Percentiles rank a stretch among this genome's conserved stretches.
These are phyloP conservation scores for Umbelopsis sp. DNA, from an alignment of 192 early-diverging fungal species.

Conservation along the genomic window DNA sequence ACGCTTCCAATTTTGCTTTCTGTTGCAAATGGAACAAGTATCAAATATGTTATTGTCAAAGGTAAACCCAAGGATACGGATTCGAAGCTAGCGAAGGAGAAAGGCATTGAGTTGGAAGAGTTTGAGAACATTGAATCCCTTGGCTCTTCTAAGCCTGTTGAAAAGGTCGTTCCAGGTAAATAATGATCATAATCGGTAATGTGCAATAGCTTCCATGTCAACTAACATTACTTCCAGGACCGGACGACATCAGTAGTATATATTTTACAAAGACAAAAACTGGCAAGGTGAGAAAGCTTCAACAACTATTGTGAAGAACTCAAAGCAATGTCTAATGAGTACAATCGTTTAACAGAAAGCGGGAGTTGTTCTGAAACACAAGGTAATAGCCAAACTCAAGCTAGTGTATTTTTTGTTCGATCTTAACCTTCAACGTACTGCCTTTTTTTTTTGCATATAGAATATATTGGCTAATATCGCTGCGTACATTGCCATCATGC, in stretches of 20 bases:
- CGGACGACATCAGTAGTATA: conserved; percentile 33
- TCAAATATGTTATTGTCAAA: conserved; percentile 32
- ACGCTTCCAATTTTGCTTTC: conserved; percentile 17
- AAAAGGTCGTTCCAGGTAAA: conserved; percentile 31
- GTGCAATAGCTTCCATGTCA: too few species aligned
- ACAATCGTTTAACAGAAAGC: conserved; percentile 2
- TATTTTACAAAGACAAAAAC: conserved; percentile 23
- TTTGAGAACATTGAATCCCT: conserved; percentile 25
- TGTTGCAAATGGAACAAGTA: neutral
- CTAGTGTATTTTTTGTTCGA: neutral
- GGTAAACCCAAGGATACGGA: conserved; percentile 22
- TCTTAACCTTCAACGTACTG: neutral
- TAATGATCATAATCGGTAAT: neutral
- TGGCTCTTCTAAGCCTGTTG: conserved; percentile 5
- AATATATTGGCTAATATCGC: conserved; percentile 43
- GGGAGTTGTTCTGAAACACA: conserved; percentile 41
- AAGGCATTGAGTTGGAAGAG: conserved; percentile 19
- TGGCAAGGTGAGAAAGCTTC: conserved; percentile 19
- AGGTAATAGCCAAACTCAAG: conserved; percentile 21
- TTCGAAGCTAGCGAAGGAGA: neutral
- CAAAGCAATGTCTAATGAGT: neutral
- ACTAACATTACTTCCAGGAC: neutral
- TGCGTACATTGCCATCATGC: conserved; percentile 32
- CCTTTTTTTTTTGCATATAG: neutral
- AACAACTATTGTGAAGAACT: neutral